Percentiles rank a stretch among this genome's conserved stretches.
Conservation (phyloP, 2,329 filamentous ascomycete genomes). For the Dryadomyces quercus-mongolicae region DNA sequence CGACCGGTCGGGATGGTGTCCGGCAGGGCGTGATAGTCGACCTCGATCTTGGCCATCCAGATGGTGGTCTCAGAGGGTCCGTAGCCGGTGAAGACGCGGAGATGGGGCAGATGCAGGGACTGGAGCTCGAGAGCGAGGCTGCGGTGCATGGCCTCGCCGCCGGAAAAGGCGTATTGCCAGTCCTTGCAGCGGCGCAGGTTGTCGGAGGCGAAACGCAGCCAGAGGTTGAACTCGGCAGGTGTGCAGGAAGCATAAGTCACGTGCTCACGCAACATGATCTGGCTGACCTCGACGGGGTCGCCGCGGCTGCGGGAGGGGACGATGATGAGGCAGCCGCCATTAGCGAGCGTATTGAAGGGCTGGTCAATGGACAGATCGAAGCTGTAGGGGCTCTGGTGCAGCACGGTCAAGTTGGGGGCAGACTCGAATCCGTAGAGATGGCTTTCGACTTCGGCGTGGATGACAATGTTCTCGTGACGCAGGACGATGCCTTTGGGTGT, state of each 20-base stretch:
- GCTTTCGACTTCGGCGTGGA: slow-evolving; percentile 25
- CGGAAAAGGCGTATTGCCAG: background rate
- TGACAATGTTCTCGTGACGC: slow-evolving; percentile 40
- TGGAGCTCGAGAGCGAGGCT: background rate
- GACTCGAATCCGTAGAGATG: slow-evolving; percentile 16
- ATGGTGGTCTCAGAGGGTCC: slow-evolving; percentile 50
- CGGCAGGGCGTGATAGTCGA: slow-evolving; percentile 40
- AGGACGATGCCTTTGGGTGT: slow-evolving; percentile 46
- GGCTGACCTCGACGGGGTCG: slow-evolving; percentile 21
- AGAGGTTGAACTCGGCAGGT: slow-evolving; percentile 22
- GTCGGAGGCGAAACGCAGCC: slow-evolving; percentile 9
- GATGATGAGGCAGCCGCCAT: slow-evolving; percentile 24
- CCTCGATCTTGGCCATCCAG: slow-evolving; percentile 6
- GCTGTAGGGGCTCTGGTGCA: slow-evolving; percentile 18
- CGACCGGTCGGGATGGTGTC: slow-evolving; percentile 11
- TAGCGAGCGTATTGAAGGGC: slow-evolving; percentile 21
- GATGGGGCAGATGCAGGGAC: slow-evolving; percentile 5
- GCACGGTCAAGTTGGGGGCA: slow-evolving; percentile 19
- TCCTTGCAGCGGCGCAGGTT: background rate
- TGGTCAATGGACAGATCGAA: slow-evolving; percentile 30
- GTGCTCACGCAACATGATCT: slow-evolving; percentile 19
- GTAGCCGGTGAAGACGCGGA: slow-evolving; percentile 42
- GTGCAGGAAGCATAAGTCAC: slow-evolving; percentile 18
- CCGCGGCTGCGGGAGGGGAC: slow-evolving; percentile 17
- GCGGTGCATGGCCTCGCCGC: slow-evolving; percentile 11